Base-by-base conservation (phyloP, 805 yeast genomes). In the Cyberlindnera samutprakarnensis region DNA sequence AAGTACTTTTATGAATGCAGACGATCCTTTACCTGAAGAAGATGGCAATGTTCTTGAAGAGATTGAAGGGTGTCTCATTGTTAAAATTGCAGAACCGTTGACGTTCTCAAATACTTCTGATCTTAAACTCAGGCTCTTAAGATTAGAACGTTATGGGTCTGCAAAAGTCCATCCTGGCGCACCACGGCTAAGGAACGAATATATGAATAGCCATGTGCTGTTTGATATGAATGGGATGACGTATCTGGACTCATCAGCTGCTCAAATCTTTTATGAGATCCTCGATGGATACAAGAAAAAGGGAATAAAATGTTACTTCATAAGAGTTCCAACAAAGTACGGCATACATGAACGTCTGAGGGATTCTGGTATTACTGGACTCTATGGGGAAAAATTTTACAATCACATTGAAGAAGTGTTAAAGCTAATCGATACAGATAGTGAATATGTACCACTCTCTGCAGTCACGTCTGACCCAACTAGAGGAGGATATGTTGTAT, bases 101-200 rank as follows among this genome's bases (percentile, higher is more conserved):
- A 84, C 88, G 5, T 87, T 87, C 56, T 85, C 94, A 24, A 87
- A 88, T 53, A 70, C 88, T 7, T 80, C 80, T 18, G 94, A 84
- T 44, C 61, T 87, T 39, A 75, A 79, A 39, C 64, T 71, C 35
- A 63, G 90, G 23, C 59, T 87, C 36, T 61, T 67, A 26, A 62
- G 95, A 27, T 59, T 87, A 18, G 95, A 87, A 50, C 59, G 71
- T 33, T 84, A 82, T 46, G 94, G 95, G 0, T 75, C 94, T 0
- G 65, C 77, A 16, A 68, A 65, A 30, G 71, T 70, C 12, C 95
- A 87, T 48, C 95, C 95, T 1, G 83, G 86, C 2, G 70, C 70
- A 16, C 82, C 81, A 23, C 56, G 66, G 18, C 44, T 49, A n/a
- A 53, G 72, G n/a, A 52, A 57, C 11, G 61, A 61, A 40, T 59